phyloP scores from a whole-genome alignment of 495 filamentous ascomycete genomes.

The Penicillium dipodomyicola region DNA sequence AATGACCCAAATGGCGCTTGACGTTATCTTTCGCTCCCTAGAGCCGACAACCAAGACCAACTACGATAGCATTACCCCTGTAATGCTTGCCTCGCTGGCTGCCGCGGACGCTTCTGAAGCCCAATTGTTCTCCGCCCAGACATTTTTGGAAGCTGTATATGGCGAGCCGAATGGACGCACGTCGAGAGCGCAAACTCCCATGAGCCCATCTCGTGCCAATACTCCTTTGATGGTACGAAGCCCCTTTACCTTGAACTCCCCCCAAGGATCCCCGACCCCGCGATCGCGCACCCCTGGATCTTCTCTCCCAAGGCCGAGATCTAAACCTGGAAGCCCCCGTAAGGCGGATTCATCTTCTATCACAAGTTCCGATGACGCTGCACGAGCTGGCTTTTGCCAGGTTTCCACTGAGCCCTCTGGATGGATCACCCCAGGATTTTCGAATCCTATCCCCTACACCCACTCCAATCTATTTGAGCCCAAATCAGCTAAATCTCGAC shows the following conservation, averaged over 20 bases:
- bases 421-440: constrained; percentile 14
- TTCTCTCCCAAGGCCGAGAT: constrained; percentile 26
- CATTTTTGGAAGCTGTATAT: constrained; percentile 79
- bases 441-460: constrained; percentile 21
- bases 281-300: constrained; percentile 26
- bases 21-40: constrained; percentile 81
- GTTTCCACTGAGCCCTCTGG: constrained; percentile 17
- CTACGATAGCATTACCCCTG: constrained; percentile 55
- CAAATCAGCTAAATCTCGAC: constrained; percentile 37
- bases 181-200: constrained; percentile 77
- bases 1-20: constrained; percentile 85
- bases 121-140: constrained; percentile 68
- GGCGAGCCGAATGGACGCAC: constrained; percentile 60
- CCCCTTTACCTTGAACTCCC: constrained; percentile 27
- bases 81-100: constrained; percentile 66
- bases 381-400: constrained; percentile 8
- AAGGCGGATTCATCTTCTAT: constrained; percentile 9
- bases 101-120: constrained; percentile 82
- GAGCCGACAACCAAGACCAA: constrained; percentile 60
- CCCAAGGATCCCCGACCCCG: constrained; percentile 23
- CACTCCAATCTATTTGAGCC: constrained; percentile 19
- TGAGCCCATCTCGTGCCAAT: constrained; percentile 56
- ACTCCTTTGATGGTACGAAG: constrained; percentile 47
- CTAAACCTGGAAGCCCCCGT: constrained; percentile 26
- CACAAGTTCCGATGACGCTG: constrained; percentile 11